Conservation (phyloP, 2,329 filamentous ascomycete genomes). For the Fonsecaea pugnacius region DNA sequence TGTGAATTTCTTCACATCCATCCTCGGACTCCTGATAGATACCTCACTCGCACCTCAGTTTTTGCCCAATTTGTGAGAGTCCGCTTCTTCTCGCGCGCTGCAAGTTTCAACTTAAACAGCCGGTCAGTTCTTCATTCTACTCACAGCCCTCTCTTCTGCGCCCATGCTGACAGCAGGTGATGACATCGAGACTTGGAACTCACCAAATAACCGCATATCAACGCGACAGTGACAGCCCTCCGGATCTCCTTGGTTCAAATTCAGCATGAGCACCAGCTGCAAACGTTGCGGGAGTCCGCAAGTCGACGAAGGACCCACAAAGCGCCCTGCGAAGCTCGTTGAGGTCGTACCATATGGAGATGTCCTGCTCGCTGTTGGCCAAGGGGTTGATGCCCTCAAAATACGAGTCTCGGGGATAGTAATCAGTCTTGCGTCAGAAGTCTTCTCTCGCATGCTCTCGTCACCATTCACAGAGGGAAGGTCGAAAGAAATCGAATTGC, state of each 20-base stretch:
- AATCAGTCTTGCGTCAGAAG: conserved; percentile 7
- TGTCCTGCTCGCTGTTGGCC: conserved; percentile 7
- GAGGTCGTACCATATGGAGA: conserved; percentile 3
- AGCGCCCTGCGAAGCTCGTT: not conserved
- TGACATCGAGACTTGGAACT: not conserved
- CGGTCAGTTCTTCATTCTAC: not conserved
- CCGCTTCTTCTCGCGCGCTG: not conserved
- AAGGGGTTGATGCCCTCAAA: not conserved
- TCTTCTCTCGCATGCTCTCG: conserved; percentile 11
- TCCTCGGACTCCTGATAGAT: not conserved
- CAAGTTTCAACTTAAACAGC: not conserved
- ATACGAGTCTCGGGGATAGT: conserved; percentile 14
- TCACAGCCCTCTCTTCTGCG: not conserved
- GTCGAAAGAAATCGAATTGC: not conserved
- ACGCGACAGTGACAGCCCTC: not conserved
- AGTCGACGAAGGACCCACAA: not conserved
- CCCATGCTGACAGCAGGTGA: not conserved
- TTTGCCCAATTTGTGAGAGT: not conserved
- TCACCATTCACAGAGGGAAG: not conserved
- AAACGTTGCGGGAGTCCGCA: not conserved
- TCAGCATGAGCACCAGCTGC: not conserved
- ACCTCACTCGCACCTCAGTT: not conserved
- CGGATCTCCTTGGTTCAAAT: not conserved
- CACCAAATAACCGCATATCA: not conserved
- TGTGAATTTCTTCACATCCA: not conserved